These are phyloP conservation scores for Botrytis fragariae DNA, from an alignment of 2,329 filamentous ascomycete genomes.

Conservation along the genomic window DNA sequence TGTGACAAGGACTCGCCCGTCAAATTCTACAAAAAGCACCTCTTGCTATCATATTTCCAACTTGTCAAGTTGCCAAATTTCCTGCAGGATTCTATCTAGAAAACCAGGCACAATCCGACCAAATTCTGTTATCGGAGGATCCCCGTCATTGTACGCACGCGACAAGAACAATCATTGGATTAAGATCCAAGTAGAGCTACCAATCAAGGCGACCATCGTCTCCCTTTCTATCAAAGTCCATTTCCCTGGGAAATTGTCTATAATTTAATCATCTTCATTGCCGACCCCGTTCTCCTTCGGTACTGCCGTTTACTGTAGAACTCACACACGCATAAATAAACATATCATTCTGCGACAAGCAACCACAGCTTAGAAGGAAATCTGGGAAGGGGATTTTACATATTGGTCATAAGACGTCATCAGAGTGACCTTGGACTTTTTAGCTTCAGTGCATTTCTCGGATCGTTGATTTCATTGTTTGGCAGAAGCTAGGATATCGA, in stretches of 20 bases:
- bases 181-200: slow-evolving; percentile 20
- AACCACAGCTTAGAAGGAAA: background rate
- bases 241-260: slow-evolving; percentile 7
- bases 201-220: slow-evolving; percentile 23
- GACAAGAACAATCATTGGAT: slow-evolving; percentile 31
- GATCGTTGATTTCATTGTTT: background rate
- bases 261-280: background rate
- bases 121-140: slow-evolving; percentile 20
- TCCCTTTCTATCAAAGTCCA: slow-evolving; percentile 6
- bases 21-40: background rate
- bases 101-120: slow-evolving; percentile 14
- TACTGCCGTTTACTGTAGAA: background rate
- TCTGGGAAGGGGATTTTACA: background rate
- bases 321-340: background rate
- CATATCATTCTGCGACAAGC: background rate
- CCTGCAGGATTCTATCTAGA: slow-evolving; percentile 12
- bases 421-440: background rate
- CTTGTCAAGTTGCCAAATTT: slow-evolving; percentile 1
- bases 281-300: slow-evolving; percentile 10
- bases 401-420: slow-evolving; percentile 2
- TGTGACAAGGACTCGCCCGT: background rate
- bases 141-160: slow-evolving; percentile 27
- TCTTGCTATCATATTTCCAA: slow-evolving; percentile 4
- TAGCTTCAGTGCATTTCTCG: background rate
- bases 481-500: background rate